Conservation (phyloP, 768 basidiomycete genomes). For the Calvatia gigantea region DNA sequence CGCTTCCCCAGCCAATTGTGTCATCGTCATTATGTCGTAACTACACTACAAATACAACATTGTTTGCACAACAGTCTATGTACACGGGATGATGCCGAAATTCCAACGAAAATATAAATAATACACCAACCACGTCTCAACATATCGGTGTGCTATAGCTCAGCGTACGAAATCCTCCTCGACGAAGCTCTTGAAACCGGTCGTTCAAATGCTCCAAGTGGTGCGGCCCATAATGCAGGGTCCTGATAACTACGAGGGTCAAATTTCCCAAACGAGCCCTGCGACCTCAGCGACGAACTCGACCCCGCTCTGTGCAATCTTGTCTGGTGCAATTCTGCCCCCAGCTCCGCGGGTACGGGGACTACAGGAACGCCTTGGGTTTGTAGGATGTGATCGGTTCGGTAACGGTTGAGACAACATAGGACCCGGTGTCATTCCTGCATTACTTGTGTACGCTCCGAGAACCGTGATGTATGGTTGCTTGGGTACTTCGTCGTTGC, state of each 20-base stretch:
- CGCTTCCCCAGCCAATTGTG: not conserved
- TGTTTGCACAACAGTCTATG: not conserved
- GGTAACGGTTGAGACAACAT: constrained; percentile 2
- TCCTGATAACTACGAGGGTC: constrained; percentile 15
- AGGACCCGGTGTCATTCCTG: constrained; percentile 10
- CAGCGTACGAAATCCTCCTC: constrained; percentile 8
- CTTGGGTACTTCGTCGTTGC: not conserved
- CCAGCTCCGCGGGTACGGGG: not conserved
- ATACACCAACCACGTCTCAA: constrained; percentile 1
- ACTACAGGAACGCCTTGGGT: not conserved
- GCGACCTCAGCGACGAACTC: constrained; percentile 14
- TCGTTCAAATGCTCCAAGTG: constrained; percentile 5
- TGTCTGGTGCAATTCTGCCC: not conserved
- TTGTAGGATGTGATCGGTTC: not conserved
- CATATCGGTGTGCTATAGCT: not conserved
- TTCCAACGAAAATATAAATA: not conserved
- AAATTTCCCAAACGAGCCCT: constrained; percentile 9
- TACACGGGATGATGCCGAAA: not conserved
- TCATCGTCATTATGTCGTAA: not conserved
- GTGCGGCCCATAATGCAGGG: constrained; percentile 13
- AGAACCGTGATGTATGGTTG: not conserved
- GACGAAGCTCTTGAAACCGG: constrained; percentile 4
- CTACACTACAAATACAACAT: not conserved
- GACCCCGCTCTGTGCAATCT: constrained; percentile 10
- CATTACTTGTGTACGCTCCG: not conserved